Evolutionary conservation across 2,329 filamentous ascomycete species (phyloP).

Genomic region (Pseudogymnoascus sp.): DNA sequence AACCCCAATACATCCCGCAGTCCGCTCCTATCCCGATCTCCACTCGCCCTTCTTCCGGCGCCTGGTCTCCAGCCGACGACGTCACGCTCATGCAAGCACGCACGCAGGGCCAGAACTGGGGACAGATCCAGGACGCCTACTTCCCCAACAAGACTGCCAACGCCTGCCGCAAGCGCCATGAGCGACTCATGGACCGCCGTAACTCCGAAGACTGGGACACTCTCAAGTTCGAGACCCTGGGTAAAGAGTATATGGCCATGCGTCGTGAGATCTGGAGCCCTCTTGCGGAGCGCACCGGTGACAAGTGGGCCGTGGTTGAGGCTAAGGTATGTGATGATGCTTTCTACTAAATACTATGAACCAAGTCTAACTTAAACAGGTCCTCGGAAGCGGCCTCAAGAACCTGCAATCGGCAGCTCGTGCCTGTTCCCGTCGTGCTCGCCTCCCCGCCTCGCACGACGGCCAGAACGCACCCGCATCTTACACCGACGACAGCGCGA

Average conservation of each 20-base stretch:
- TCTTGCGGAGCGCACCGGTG: constrained; percentile 66
- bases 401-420: constrained; percentile 66
- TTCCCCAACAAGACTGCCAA: constrained; percentile 74
- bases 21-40: constrained; percentile 13
- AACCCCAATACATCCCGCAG: constrained; percentile 9
- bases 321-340: constrained; percentile 43
- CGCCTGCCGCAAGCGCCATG: constrained; percentile 83
- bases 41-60: constrained; percentile 50
- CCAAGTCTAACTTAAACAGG: constrained; percentile 40
- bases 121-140: constrained; percentile 66
- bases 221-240: constrained; percentile 65
- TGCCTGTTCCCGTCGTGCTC: constrained; percentile 58
- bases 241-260: constrained; percentile 70
- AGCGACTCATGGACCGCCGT: constrained; percentile 69
- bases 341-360: background rate
- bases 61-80: constrained; percentile 71
- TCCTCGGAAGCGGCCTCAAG: constrained; percentile 77
- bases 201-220: constrained; percentile 61
- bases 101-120: constrained; percentile 73
- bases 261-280: constrained; percentile 75
- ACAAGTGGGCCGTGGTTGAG: constrained; percentile 70
- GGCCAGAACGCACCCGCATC: constrained; percentile 23
- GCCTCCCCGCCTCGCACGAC: constrained; percentile 38
- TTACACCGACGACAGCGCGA: constrained; percentile 59
- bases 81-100: constrained; percentile 64